These are phyloP conservation scores for Malania oleifera DNA, from an alignment of 164 flowering plant genomes.

Conservation along the genomic window DNA sequence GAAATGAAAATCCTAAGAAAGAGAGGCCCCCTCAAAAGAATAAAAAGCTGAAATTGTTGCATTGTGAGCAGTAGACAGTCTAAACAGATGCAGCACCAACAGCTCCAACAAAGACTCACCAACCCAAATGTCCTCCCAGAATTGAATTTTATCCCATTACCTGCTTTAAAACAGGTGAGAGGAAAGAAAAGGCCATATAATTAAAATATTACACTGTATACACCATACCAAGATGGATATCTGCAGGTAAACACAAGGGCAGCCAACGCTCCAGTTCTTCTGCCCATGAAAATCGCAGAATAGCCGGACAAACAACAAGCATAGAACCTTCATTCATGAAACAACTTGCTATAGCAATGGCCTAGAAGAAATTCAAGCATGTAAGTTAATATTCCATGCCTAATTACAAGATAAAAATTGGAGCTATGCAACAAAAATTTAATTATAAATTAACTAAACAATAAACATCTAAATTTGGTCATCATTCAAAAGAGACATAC, in stretches of 20 bases:
- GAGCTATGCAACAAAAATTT: not conserved
- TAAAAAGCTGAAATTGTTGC: too few relatives aligned
- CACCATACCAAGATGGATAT: conserved; percentile 78
- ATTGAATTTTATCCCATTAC: too few relatives aligned
- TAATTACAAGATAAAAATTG: not conserved
- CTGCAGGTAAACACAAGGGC: conserved; percentile 75
- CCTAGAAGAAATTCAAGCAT: conserved; percentile 40
- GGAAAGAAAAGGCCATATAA: not conserved
- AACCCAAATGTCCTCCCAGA: too few relatives aligned
- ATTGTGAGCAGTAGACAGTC: too few relatives aligned
- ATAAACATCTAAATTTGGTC: too few relatives aligned
- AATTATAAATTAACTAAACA: too few relatives aligned
- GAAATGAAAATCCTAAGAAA: too few relatives aligned
- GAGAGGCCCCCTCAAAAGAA: too few relatives aligned
- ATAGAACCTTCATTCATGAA: conserved; percentile 79
- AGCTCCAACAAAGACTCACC: too few relatives aligned
- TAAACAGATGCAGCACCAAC: too few relatives aligned
- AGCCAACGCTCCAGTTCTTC: conserved; percentile 97
- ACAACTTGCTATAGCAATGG: conserved; percentile 87
- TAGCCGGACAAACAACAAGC: conserved; percentile 95
- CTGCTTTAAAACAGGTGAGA: not conserved
- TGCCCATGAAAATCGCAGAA: conserved; percentile 90
- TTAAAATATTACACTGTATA: too few relatives aligned
- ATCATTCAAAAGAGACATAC: too few relatives aligned
- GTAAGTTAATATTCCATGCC: not conserved